Percentiles rank a stretch among this genome's conserved stretches.
These are phyloP conservation scores for Conticribra weissflogii DNA, from an alignment of 108 stramenopile genomes.

Conservation along the genomic window DNA sequence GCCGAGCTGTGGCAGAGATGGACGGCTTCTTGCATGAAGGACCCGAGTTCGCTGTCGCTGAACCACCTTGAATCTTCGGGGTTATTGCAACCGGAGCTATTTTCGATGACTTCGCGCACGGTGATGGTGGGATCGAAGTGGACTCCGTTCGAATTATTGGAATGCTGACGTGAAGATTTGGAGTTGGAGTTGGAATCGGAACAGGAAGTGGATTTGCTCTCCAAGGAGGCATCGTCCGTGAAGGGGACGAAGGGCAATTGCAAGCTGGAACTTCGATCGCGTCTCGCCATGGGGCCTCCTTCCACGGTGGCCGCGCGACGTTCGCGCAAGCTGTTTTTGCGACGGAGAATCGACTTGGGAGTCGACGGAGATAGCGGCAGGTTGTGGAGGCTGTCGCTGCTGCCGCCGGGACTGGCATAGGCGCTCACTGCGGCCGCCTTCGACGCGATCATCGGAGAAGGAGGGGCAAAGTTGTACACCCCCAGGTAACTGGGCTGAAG, in stretches of 20 bases:
- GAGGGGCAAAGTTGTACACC: constrained; percentile 31
- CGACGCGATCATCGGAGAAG: constrained; percentile 21
- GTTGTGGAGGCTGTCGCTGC: too few relatives aligned
- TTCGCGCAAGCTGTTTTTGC: constrained; percentile 9
- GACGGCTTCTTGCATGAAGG: constrained; percentile 32
- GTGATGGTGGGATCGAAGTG: constrained; percentile 50
- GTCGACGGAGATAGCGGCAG: constrained; percentile 13
- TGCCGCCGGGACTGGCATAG: constrained; percentile 7
- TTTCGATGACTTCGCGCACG: constrained; percentile 34
- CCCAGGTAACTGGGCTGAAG: constrained; percentile 41
- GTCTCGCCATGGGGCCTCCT: constrained; percentile 2
- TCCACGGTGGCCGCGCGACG: neutral
- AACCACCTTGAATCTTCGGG: constrained; percentile 30
- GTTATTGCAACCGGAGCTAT: neutral
- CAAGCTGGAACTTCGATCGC: constrained; percentile 4
- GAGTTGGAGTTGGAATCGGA: neutral
- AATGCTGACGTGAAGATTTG: neutral
- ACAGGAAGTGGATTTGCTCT: constrained; percentile 1
- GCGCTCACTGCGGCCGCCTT: constrained; percentile 12
- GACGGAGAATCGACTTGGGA: constrained; percentile 42
- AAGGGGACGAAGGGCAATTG: constrained; percentile 18
- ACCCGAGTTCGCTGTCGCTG: constrained; percentile 26
- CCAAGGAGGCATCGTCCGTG: constrained; percentile 10
- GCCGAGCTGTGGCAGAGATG: constrained; percentile 34
- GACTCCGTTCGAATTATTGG: constrained; percentile 3